phyloP scores from a whole-genome alignment of 805 yeast species.

The Pichia scutulata region DNA sequence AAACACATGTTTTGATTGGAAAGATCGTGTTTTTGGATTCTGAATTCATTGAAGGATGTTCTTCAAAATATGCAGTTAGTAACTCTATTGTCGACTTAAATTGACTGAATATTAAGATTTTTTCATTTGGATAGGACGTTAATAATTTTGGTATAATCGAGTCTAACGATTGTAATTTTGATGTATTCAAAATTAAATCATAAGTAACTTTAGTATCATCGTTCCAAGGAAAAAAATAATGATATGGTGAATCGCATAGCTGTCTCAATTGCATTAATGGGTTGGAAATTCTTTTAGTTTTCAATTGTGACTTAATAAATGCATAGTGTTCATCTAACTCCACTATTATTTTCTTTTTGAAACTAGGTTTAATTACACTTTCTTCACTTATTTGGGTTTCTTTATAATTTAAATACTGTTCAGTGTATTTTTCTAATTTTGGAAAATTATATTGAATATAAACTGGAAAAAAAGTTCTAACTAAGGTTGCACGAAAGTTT shows the following conservation, averaged over 20 bases:
- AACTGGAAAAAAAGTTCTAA: conserved; percentile 35
- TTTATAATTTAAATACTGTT: not conserved
- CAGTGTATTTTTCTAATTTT: not conserved
- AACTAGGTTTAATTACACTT: not conserved
- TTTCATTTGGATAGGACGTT: conserved; percentile 21
- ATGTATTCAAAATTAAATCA: conserved; percentile 46
- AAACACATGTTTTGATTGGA: conserved; percentile 8
- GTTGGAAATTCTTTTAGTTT: conserved; percentile 52
- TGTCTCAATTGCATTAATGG: conserved; percentile 77
- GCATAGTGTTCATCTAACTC: conserved; percentile 19
- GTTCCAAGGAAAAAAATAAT: conserved; percentile 75
- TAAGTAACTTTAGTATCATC: conserved; percentile 30
- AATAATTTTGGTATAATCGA: conserved; percentile 50
- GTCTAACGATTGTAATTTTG: conserved; percentile 65
- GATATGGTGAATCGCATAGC: conserved; percentile 78
- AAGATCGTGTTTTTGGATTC: conserved; percentile 32
- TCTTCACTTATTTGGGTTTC: not conserved
- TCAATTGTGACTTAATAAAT: conserved; percentile 34
- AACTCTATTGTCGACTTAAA: conserved; percentile 85
- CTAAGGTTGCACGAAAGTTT: conserved; percentile 31
- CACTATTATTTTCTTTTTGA: conserved; percentile 3
- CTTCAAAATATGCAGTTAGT: conserved; percentile 61
- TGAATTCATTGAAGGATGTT: conserved; percentile 14
- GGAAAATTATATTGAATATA: conserved; percentile 13
- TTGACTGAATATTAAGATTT: conserved; percentile 78